Percentiles rank a stretch among this genome's conserved stretches.
These are phyloP conservation scores for Myriosclerotinia curreyana DNA, from an alignment of 2,329 filamentous ascomycete genomes.

Conservation along the genomic window DNA sequence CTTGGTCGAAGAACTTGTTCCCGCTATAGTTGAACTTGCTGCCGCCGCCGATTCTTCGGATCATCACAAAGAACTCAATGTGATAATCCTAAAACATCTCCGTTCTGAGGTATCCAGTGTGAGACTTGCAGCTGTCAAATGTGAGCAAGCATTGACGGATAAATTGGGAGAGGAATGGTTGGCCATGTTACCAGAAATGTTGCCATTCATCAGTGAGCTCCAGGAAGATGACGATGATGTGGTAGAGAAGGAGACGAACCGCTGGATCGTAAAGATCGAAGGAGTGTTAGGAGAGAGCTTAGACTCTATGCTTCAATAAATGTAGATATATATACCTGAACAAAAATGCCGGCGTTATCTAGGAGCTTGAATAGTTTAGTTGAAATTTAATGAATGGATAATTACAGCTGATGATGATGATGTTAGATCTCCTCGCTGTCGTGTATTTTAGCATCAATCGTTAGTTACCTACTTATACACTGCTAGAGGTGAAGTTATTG, in stretches of 20 bases:
- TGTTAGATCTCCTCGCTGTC: not conserved
- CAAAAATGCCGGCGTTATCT: conserved; percentile 16
- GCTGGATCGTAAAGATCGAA: conserved; percentile 90
- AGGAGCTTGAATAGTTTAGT: conserved; percentile 3
- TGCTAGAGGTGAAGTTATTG: not conserved
- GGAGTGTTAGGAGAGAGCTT: conserved; percentile 84
- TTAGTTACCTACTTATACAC: not conserved
- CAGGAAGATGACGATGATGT: conserved; percentile 95
- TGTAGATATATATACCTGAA: conserved; percentile 19
- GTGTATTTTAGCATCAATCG: not conserved
- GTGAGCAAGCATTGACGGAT: conserved; percentile 76
- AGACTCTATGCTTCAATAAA: conserved; percentile 84
- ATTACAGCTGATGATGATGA: not conserved
- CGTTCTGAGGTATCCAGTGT: conserved; percentile 68
- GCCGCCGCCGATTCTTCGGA: conserved; percentile 78
- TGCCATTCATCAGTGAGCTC: conserved; percentile 92
- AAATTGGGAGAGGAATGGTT: conserved; percentile 91
- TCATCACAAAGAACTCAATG: conserved; percentile 88
- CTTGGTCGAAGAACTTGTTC: conserved; percentile 57
- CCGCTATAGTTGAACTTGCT: conserved; percentile 76
- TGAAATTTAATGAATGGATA: conserved; percentile 13
- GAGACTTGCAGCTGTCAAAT: conserved; percentile 76
- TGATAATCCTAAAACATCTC: conserved; percentile 71
- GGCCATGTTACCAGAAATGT: conserved; percentile 85
- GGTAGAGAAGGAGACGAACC: conserved; percentile 84